phyloP scores from a whole-genome alignment of 495 filamentous ascomycete genomes.

The Elaphomyces granulatus region DNA sequence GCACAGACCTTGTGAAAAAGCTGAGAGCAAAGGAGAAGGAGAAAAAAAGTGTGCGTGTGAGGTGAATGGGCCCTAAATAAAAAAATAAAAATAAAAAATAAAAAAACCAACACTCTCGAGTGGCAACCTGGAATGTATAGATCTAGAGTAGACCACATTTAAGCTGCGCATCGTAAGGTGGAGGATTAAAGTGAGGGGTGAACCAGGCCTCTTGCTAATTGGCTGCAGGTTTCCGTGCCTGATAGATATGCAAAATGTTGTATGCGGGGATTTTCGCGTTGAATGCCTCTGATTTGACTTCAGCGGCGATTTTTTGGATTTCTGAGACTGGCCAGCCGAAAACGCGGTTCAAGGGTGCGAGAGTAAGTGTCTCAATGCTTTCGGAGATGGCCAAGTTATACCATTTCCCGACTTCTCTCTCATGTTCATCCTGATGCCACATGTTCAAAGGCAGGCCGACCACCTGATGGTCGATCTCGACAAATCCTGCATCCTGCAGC shows the following conservation, averaged over 20 bases:
- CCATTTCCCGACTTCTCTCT: slow-evolving; percentile 65
- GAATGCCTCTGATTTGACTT: slow-evolving; percentile 56
- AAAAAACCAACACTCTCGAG: slow-evolving; percentile 3
- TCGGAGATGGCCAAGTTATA: slow-evolving; percentile 65
- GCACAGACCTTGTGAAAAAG: no score
- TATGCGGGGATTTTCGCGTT: slow-evolving; percentile 53
- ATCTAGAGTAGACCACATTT: no score
- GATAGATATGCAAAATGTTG: slow-evolving; percentile 51
- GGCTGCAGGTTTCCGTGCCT: slow-evolving; percentile 26
- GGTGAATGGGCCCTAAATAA: no score
- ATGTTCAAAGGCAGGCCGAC: slow-evolving; percentile 63
- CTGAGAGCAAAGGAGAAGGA: no score
- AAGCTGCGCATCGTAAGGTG: no score
- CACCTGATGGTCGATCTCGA: slow-evolving; percentile 61
- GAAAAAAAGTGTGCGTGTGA: no score
- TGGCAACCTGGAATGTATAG: no score
- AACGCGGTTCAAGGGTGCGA: slow-evolving; percentile 61
- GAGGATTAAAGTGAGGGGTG: no score
- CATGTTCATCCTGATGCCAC: slow-evolving; percentile 57
- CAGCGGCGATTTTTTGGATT: slow-evolving; percentile 44
- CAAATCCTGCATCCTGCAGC: slow-evolving; percentile 62
- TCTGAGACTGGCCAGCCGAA: slow-evolving; percentile 49
- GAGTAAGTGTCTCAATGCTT: slow-evolving; percentile 56
- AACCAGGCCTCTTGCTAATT: no score
- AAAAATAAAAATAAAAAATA: no score